Evolutionary conservation across 164 flowering plant genomes (phyloP), one percentile per base, ranked within the genome.

Genomic region (Liquidambar formosana): DNA sequence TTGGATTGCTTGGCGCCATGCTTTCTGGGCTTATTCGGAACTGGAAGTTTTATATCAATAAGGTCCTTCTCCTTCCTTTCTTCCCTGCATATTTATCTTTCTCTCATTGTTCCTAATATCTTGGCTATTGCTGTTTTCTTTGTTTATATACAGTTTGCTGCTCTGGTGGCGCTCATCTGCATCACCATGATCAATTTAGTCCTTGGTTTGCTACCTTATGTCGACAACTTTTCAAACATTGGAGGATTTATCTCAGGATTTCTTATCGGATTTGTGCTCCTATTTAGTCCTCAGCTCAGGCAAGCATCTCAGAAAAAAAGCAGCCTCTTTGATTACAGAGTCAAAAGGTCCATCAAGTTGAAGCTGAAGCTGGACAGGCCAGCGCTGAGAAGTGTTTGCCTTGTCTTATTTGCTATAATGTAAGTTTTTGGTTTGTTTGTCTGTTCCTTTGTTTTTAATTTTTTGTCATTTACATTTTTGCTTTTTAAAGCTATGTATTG

Each of bases 1-100:
- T 83, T 83, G 97, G 98, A 71, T 75, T 92, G 73, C 82, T 94
- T 56, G 98, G 98, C 65, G 83, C 94, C 43, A 79, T 79, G 82
- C 77, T 90, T 63, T 84, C 92, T 44, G 88, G 79, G 23, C 82
- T 94, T 23, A 73, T 86, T 45, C 65, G 76, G 45, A 78, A 90
- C 75, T 92, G 97, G 97, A 77, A 79, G 60, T 22, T 79, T 61
- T 90, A 88, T 74, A 65, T 76, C 44, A 63, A 83, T 61, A 94
- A 90, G 97, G 96, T 92, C 53, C 48, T 70, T 47, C 10, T 22
- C 12, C 44, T 51, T 38, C 49, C 51, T 66, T 26, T 61, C 9
- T 41, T 41, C 12, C 21, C 73, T 47, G n/a, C 38, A 16, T 9
- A 19, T 10, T 52, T n/a, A 25, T 63, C 64, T 64, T 1, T 62